Evolutionary conservation across 176 grass and related monocot species (phyloP).

Genomic region (Musa schizocarpa): DNA sequence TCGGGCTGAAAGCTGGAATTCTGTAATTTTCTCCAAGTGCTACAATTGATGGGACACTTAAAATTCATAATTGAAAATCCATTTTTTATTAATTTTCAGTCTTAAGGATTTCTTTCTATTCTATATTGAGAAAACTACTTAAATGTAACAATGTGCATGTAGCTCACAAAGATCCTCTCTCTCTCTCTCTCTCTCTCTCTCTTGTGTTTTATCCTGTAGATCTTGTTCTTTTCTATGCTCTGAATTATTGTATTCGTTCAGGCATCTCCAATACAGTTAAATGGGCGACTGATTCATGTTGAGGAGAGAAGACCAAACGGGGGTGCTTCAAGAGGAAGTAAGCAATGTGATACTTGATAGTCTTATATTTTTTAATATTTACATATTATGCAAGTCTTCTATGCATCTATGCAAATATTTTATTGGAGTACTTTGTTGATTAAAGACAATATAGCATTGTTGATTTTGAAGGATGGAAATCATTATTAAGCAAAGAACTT

Average conservation of each 20-base stretch:
- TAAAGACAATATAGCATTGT: too few species aligned
- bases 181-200: neutral
- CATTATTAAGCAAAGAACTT: too few species aligned
- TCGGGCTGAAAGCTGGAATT: too few species aligned
- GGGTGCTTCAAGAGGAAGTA: constrained; percentile 52
- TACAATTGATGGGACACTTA: too few species aligned
- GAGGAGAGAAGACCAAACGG: constrained; percentile 57
- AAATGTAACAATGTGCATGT: neutral
- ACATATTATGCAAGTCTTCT: too few species aligned
- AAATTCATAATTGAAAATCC: too few species aligned
- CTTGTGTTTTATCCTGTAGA: neutral
- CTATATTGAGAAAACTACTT: neutral
- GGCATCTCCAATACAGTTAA: constrained; percentile 81
- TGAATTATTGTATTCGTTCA: constrained; percentile 20
- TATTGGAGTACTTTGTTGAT: too few species aligned
- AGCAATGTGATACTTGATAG: constrained; percentile 22
- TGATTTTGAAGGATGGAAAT: too few species aligned
- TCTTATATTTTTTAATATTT: neutral
- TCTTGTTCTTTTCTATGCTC: neutral
- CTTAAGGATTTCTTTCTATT: neutral
- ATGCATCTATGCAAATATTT: too few species aligned
- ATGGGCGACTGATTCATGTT: constrained; percentile 59
- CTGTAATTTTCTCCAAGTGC: too few species aligned
- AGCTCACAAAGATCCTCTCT: neutral
- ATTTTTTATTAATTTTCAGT: too few species aligned